Percentiles rank a stretch among this genome's conserved stretches.
Evolutionary conservation across 257 asterid species (phyloP).

Genomic region (Solanum phureja): DNA sequence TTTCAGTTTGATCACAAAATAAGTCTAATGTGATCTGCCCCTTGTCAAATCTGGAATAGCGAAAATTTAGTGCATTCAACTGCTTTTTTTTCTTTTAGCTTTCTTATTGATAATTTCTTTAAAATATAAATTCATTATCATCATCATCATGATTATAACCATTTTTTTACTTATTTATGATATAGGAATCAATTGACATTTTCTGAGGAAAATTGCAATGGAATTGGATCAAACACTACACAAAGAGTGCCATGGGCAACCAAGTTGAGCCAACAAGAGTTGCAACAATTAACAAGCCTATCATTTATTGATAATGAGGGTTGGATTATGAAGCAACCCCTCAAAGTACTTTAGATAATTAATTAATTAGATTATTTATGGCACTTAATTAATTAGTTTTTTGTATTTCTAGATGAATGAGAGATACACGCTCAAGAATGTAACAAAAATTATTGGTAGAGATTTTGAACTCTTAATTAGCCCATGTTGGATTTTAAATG

Average conservation of each 20-base stretch:
- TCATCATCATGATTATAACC: neutral
- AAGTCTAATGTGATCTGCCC: neutral
- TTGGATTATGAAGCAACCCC: neutral
- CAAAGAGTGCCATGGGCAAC: neutral
- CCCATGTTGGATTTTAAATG: neutral
- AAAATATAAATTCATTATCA: too few species aligned
- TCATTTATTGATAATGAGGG: slow-evolving; percentile 2
- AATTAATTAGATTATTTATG: neutral
- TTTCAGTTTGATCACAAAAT: neutral
- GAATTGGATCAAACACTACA: neutral
- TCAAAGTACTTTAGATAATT: neutral
- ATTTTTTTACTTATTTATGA: neutral
- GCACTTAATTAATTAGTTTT: too few species aligned
- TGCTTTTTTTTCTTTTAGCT: neutral
- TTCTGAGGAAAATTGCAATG: neutral
- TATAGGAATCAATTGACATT: neutral
- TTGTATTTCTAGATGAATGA: neutral
- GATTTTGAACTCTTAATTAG: neutral
- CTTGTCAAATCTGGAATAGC: neutral
- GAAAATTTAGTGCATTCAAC: neutral
- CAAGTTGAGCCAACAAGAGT: neutral
- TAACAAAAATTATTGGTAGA: neutral
- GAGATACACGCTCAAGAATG: neutral
- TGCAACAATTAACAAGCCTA: neutral
- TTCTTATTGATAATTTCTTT: neutral